Base-by-base conservation (phyloP, 345 rosid genomes). In the Syzygium aromaticum region DNA sequence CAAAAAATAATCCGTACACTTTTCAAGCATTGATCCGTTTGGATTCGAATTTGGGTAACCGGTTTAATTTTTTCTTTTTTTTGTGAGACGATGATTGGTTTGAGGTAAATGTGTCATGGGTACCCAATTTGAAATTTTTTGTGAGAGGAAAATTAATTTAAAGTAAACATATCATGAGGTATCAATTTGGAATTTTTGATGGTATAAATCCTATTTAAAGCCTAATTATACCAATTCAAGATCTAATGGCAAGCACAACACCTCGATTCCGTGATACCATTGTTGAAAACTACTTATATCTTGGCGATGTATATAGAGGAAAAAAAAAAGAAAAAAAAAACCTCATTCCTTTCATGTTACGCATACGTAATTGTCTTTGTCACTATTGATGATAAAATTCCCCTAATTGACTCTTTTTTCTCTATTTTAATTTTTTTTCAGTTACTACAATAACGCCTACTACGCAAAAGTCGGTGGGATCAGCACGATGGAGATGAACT, bases 381-480 rank as follows among this genome's bases (percentile, higher is more conserved):
- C 13, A 38, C 27, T 22, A 15, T 73, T 19, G 27, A 38, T 23
- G 27, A 28, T 51, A 33, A 30, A 15, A 38, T 86, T 19, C 82
- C 25, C 49, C 25, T 0, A 21, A 38, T 11, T 38, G 82, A 38
- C 8, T 38, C 27, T 5, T 33, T 56, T 13, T 12, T 8, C 19
- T 51, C 0, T 5, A 5, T 1, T 43, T 56, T 17, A 0, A 10
- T 40, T 21, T 3, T 85, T 85, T 56, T 86, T 80, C 90, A 94
- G 95, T 88, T 95, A 94, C 86, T 95, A 97, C 92, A 96, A 95
- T 93, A 97, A 97, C 88, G 98, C 98, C 11, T 97, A 92, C 91
- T 97, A 96, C 85, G 98, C 98, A 22, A 97, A 95, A 92, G 96
- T 96, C 27, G 99, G 98, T 87, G 99, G 98, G 86, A 94, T 97